phyloP scores from a whole-genome alignment of 306 rosid species.

The Sesbania bispinosa region DNA sequence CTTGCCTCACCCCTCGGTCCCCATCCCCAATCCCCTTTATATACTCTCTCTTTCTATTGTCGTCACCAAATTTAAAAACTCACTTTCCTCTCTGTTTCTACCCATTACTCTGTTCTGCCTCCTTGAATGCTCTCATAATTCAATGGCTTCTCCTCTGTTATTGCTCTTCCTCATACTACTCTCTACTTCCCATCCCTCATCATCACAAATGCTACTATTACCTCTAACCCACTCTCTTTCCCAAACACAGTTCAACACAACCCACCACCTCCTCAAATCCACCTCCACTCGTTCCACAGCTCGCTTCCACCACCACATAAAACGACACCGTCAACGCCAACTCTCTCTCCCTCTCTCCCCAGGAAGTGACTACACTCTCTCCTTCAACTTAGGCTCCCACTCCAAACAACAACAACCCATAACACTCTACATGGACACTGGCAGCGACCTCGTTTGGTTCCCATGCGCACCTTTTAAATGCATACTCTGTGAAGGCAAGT shows the following conservation, averaged over 20 bases:
- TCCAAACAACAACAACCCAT: conserved; percentile 49
- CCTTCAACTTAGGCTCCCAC: conserved; percentile 46
- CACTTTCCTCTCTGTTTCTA: not conserved
- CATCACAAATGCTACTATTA: conserved; percentile 35
- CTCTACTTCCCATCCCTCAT: conserved; percentile 26
- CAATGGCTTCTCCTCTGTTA: conserved; percentile 48
- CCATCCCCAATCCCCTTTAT: not conserved
- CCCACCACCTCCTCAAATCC: conserved; percentile 68
- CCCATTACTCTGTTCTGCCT: conserved; percentile 4
- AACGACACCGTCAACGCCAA: conserved; percentile 30
- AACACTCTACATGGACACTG: conserved; percentile 87
- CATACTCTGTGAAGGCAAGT: conserved; percentile 78
- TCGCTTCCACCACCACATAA: conserved; percentile 56
- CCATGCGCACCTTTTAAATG: conserved; percentile 86
- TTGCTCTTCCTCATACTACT: conserved; percentile 29
- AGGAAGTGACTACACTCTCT: conserved; percentile 78
- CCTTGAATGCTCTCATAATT: not conserved
- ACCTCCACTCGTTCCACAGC: conserved; percentile 50
- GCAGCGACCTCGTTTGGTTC: conserved; percentile 90
- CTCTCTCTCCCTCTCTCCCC: conserved; percentile 79
- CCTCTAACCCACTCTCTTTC: conserved; percentile 68
- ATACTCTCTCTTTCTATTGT: not conserved
- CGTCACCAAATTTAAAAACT: not conserved
- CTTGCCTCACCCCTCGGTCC: too few relatives aligned
- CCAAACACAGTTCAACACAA: conserved; percentile 48